Evolutionary conservation across 306 rosid genomes (phyloP).

Genomic region (Sesbania bispinosa): DNA sequence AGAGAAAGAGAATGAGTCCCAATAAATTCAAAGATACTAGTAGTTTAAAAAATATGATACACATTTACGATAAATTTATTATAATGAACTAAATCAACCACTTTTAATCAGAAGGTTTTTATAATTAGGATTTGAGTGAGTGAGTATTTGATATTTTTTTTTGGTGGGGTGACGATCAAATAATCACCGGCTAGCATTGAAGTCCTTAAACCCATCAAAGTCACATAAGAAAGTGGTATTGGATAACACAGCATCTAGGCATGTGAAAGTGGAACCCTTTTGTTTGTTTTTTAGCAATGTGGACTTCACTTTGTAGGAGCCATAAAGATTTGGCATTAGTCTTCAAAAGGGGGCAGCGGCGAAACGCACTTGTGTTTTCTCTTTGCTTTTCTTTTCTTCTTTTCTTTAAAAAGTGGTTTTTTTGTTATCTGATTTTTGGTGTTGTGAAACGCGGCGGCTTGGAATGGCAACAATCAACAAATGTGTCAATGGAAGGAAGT

Average conservation of each 20-base stretch:
- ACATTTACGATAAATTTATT: too few relatives aligned
- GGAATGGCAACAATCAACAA: not conserved
- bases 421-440: not conserved
- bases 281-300: slow-evolving; percentile 6
- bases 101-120: too few relatives aligned
- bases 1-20: too few relatives aligned
- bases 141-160: too few relatives aligned
- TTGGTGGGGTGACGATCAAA: slow-evolving; percentile 27
- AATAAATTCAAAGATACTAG: too few relatives aligned
- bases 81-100: too few relatives aligned
- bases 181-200: slow-evolving; percentile 36
- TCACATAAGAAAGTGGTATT: slow-evolving; percentile 25
- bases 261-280: slow-evolving; percentile 43
- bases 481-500: slow-evolving; percentile 2
- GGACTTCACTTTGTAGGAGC: slow-evolving; percentile 21
- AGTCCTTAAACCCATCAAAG: slow-evolving; percentile 32
- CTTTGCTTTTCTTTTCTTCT: not conserved
- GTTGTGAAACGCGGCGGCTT: slow-evolving; percentile 36
- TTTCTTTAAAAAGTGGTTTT: not conserved
- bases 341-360: slow-evolving; percentile 14
- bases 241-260: slow-evolving; percentile 48
- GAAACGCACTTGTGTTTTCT: slow-evolving; percentile 4
- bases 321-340: slow-evolving; percentile 10
- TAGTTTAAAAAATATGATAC: too few relatives aligned
- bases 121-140: too few relatives aligned